Percentiles rank a stretch among this genome's conserved stretches.
Conservation (phyloP, 1,139 yeast genomes). For the Taphrina sp. region DNA sequence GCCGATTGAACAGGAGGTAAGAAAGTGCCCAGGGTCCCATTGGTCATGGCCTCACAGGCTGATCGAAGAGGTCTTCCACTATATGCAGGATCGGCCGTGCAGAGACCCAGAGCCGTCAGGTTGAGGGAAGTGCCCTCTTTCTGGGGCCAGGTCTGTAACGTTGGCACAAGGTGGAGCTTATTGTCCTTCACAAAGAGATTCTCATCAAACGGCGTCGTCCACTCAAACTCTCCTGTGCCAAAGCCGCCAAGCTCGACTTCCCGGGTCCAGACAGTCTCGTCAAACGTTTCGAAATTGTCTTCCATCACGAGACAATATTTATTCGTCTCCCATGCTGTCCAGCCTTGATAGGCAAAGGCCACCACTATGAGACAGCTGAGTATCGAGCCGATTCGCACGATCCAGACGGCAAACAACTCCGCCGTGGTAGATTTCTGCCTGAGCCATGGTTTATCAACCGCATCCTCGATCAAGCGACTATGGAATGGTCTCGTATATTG, state of each 20-base stretch:
- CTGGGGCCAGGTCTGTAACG: slow-evolving; percentile 33
- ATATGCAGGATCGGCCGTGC: slow-evolving; percentile 28
- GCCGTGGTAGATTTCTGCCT: not conserved
- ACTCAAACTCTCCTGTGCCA: slow-evolving; percentile 37
- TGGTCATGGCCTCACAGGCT: slow-evolving; percentile 34
- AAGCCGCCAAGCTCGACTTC: slow-evolving; percentile 37
- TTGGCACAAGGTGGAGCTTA: slow-evolving; percentile 36
- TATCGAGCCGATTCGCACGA: not conserved
- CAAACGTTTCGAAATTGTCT: slow-evolving; percentile 25
- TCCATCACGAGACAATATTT: slow-evolving; percentile 26
- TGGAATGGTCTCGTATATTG: slow-evolving; percentile 8
- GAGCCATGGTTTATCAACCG: slow-evolving; percentile 16
- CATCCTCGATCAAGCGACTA: slow-evolving; percentile 1
- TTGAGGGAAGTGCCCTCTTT: slow-evolving; percentile 36
- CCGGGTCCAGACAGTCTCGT: slow-evolving; percentile 31
- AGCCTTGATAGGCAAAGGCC: slow-evolving; percentile 16
- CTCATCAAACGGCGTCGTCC: slow-evolving; percentile 34
- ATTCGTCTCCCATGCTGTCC: slow-evolving; percentile 23
- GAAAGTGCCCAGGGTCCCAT: slow-evolving; percentile 31
- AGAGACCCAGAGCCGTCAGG: slow-evolving; percentile 35
- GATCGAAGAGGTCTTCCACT: slow-evolving; percentile 2
- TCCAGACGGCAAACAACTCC: slow-evolving; percentile 17
- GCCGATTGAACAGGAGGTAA: slow-evolving; percentile 38
- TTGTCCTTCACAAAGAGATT: slow-evolving; percentile 36
- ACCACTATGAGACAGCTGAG: not conserved